Percentiles rank a stretch among this genome's conserved stretches.
These are phyloP conservation scores for Penicillium sp. DNA, from an alignment of 2,329 filamentous ascomycete genomes.

Conservation along the genomic window DNA sequence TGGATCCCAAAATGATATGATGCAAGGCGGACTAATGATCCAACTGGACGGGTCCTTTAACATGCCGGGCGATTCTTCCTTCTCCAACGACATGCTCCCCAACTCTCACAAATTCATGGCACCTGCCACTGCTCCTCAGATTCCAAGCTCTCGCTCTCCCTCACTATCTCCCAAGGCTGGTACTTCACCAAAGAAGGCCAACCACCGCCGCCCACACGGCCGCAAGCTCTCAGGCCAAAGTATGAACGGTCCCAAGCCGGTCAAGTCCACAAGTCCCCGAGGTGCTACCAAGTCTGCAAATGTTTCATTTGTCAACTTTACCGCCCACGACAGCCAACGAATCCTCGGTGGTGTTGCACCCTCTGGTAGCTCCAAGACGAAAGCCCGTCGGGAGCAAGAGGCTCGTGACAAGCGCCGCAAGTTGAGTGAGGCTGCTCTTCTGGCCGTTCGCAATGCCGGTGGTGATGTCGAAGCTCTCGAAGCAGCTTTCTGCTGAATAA, in stretches of 20 bases:
- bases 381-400: slow-evolving; percentile 87
- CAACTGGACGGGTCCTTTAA: slow-evolving; percentile 40
- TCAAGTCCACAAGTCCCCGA: slow-evolving; percentile 35
- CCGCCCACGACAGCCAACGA: slow-evolving; percentile 71
- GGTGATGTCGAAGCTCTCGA: slow-evolving; percentile 48
- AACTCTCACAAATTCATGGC: slow-evolving; percentile 27
- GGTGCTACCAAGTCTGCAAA: slow-evolving; percentile 44
- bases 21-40: slow-evolving; percentile 43
- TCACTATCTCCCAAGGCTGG: slow-evolving; percentile 38
- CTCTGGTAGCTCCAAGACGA: slow-evolving; percentile 88
- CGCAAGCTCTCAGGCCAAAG: slow-evolving; percentile 43
- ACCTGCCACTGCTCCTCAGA: slow-evolving; percentile 31
- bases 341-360: slow-evolving; percentile 90
- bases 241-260: slow-evolving; percentile 32
- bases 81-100: slow-evolving; percentile 26
- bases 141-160: slow-evolving; percentile 35
- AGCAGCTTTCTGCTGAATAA: slow-evolving; percentile 38
- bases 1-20: slow-evolving; percentile 32
- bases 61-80: slow-evolving; percentile 33
- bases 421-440: slow-evolving; percentile 43
- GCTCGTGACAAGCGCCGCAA: slow-evolving; percentile 69
- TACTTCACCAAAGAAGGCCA: slow-evolving; percentile 32
- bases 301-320: slow-evolving; percentile 83
- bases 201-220: slow-evolving; percentile 39
- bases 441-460: slow-evolving; percentile 46